phyloP scores from a whole-genome alignment of 441 rosid genomes.

The Hypseocharis bilobata region DNA sequence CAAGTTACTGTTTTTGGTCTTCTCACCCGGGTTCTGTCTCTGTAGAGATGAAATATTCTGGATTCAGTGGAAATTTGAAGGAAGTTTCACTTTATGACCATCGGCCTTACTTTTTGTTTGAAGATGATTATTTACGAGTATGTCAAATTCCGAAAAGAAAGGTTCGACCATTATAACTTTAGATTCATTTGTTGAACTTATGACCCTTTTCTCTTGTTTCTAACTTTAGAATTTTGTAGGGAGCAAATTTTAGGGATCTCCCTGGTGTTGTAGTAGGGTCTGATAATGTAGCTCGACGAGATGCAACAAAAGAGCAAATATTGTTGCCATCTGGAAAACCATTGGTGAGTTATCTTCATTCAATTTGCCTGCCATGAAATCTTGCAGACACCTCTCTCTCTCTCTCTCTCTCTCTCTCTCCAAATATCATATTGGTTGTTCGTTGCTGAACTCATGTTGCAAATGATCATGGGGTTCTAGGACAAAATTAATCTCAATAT shows the following conservation, averaged over 20 bases:
- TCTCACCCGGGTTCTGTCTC: background rate
- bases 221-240: slow-evolving; percentile 28
- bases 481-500: background rate
- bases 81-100: slow-evolving; percentile 42
- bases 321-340: slow-evolving; percentile 40
- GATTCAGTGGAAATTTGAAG: slow-evolving; percentile 19
- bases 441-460: background rate
- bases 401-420: background rate
- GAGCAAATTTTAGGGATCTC: slow-evolving; percentile 64
- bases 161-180: slow-evolving; percentile 22
- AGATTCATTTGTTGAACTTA: slow-evolving; percentile 9
- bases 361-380: background rate
- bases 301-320: slow-evolving; percentile 38
- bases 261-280: slow-evolving; percentile 50
- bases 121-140: slow-evolving; percentile 47
- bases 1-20: background rate
- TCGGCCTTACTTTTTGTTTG: slow-evolving; percentile 40
- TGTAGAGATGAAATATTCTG: slow-evolving; percentile 17
- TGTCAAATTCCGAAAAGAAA: slow-evolving; percentile 57
- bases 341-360: slow-evolving; percentile 33
- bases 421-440: background rate
- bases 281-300: slow-evolving; percentile 46
- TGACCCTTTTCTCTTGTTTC: background rate
- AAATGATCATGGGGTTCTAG: background rate
- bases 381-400: background rate